phyloP scores from a whole-genome alignment of 2,329 filamentous ascomycete genomes.

The Xylariaceae sp. region DNA sequence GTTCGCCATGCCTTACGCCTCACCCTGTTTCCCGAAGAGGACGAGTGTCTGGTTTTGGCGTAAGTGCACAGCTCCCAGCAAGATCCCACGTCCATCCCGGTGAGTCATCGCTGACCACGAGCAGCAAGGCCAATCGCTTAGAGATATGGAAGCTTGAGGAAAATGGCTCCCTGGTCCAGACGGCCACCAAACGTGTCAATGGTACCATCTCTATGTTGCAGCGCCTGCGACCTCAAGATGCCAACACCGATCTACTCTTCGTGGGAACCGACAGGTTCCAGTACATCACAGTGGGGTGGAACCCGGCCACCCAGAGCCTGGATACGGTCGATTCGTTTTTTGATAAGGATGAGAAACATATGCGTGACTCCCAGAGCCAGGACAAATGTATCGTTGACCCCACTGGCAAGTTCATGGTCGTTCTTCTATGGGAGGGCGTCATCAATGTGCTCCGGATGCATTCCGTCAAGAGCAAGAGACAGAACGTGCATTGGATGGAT shows the following conservation, averaged over 20 bases:
- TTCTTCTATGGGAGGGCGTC: slow-evolving; percentile 59
- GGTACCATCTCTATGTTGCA: slow-evolving; percentile 85
- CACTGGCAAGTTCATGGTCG: slow-evolving; percentile 56
- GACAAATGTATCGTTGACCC: slow-evolving; percentile 84
- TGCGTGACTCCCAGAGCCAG: slow-evolving; percentile 76
- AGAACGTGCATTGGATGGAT: slow-evolving; percentile 45
- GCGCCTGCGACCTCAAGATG: slow-evolving; percentile 70
- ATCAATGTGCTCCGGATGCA: slow-evolving; percentile 51
- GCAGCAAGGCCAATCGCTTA: slow-evolving; percentile 76
- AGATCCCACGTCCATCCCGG: neutral
- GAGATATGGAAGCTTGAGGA: slow-evolving; percentile 75
- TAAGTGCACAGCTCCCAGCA: slow-evolving; percentile 45
- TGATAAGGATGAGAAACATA: slow-evolving; percentile 53
- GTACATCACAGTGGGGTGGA: slow-evolving; percentile 89
- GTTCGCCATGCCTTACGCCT: slow-evolving; percentile 83
- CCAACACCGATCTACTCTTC: slow-evolving; percentile 78
- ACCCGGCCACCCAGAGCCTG: slow-evolving; percentile 49
- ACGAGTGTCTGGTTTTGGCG: slow-evolving; percentile 85
- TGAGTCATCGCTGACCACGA: slow-evolving; percentile 25
- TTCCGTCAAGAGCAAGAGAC: slow-evolving; percentile 38
- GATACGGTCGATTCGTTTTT: slow-evolving; percentile 48
- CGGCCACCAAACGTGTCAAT: slow-evolving; percentile 66
- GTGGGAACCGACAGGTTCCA: slow-evolving; percentile 85
- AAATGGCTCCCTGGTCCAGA: slow-evolving; percentile 55
- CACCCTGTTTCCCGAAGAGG: slow-evolving; percentile 66